Evolutionary conservation across 345 rosid species (phyloP).

Genomic region (Pistacia integerrima): DNA sequence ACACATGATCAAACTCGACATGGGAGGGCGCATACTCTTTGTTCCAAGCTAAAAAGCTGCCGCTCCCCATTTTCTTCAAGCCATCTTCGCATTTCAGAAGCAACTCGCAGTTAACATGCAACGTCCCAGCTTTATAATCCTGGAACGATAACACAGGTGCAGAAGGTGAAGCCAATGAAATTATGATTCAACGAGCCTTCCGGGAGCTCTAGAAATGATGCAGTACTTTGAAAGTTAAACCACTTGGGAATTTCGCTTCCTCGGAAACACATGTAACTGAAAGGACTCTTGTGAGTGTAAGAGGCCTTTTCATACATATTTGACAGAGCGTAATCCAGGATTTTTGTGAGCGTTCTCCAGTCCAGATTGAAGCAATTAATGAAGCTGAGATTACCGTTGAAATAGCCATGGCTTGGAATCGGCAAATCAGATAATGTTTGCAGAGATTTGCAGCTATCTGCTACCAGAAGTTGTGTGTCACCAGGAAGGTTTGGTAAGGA

Average conservation of each 20-base stretch:
- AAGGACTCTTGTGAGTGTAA: too few species aligned
- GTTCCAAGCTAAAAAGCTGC: neutral
- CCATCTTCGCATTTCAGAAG: neutral
- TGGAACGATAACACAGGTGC: neutral
- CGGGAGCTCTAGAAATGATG: neutral
- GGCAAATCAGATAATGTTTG: neutral
- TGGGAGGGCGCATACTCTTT: neutral
- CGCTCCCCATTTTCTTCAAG: neutral
- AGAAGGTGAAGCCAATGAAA: neutral
- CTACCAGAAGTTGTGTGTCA: neutral
- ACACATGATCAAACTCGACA: neutral
- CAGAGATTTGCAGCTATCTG: neutral
- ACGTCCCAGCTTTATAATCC: too few species aligned
- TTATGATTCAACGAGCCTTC: neutral
- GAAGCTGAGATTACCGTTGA: conserved; percentile 7
- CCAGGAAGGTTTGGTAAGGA: conserved; percentile 38
- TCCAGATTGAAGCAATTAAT: conserved; percentile 13
- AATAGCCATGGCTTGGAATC: neutral
- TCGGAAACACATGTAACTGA: neutral
- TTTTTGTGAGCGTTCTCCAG: neutral
- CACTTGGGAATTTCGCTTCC: neutral
- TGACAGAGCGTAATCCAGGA: neutral
- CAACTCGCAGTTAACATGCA: neutral
- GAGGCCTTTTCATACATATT: conserved; percentile 14
- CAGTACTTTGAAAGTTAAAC: neutral